Conservation (phyloP, 139 green algal species). For the Chlorella sp. region DNA sequence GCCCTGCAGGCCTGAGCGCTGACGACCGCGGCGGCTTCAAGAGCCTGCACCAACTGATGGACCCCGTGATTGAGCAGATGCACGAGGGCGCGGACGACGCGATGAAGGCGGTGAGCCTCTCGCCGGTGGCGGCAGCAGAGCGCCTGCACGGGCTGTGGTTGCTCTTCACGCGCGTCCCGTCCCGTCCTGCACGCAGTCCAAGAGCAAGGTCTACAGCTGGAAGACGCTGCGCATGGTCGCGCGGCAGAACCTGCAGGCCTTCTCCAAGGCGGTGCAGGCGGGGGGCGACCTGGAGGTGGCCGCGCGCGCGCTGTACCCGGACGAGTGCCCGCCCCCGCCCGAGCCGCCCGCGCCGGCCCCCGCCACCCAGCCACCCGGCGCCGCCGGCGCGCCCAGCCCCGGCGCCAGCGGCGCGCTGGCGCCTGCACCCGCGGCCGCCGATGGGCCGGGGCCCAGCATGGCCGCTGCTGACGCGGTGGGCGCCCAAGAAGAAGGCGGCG, state of each 20-base stretch:
- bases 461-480: too few relatives aligned
- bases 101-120: conserved; percentile 19
- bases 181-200: background rate
- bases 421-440: too few relatives aligned
- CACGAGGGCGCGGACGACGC: conserved; percentile 42
- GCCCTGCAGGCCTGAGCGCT: conserved; percentile 21
- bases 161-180: background rate
- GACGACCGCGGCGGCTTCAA: conserved; percentile 45
- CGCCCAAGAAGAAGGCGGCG: too few relatives aligned
- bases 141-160: background rate
- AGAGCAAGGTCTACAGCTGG: conserved; percentile 42
- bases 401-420: too few relatives aligned
- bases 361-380: background rate
- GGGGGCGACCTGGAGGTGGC: conserved; percentile 41
- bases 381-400: too few relatives aligned
- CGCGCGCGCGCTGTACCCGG: conserved; percentile 38
- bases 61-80: conserved; percentile 52
- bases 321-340: conserved; percentile 17
- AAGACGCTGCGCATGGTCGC: conserved; percentile 49
- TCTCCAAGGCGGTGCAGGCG: conserved; percentile 16
- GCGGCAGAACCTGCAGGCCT: conserved; percentile 36
- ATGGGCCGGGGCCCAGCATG: too few relatives aligned
- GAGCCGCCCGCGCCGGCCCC: background rate
- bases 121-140: background rate
- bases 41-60: conserved; percentile 46